Evolutionary conservation across 2,329 filamentous ascomycete genomes (phyloP).

Genomic region (Nemania serpens): DNA sequence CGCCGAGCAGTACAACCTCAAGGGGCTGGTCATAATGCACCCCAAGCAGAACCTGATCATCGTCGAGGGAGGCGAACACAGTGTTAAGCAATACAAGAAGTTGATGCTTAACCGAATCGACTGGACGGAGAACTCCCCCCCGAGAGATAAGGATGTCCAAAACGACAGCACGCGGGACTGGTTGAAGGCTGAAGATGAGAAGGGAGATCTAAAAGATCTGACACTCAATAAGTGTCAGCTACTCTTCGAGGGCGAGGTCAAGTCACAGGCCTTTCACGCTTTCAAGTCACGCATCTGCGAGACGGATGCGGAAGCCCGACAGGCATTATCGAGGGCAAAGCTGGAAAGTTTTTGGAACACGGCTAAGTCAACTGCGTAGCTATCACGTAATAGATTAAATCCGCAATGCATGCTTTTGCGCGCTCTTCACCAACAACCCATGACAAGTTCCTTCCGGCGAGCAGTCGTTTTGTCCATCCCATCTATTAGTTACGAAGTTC

Average conservation of each 20-base stretch:
- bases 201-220: slow-evolving; percentile 79
- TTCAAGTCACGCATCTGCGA: slow-evolving; percentile 93
- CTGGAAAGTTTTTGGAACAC: slow-evolving; percentile 96
- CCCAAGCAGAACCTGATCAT: slow-evolving; percentile 88
- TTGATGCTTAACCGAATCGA: slow-evolving; percentile 92
- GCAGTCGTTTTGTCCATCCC: neutral
- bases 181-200: slow-evolving; percentile 79
- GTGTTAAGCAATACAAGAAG: slow-evolving; percentile 84
- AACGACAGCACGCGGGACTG: slow-evolving; percentile 67
- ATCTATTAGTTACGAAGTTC: neutral
- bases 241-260: slow-evolving; percentile 90
- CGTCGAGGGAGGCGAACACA: slow-evolving; percentile 87
- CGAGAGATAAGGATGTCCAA: slow-evolving; percentile 64
- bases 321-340: slow-evolving; percentile 77
- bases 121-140: slow-evolving; percentile 87
- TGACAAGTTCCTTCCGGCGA: neutral
- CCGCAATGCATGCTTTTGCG: neutral
- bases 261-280: slow-evolving; percentile 78
- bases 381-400: slow-evolving; percentile 28
- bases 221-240: slow-evolving; percentile 80
- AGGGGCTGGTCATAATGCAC: slow-evolving; percentile 89
- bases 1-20: slow-evolving; percentile 84
- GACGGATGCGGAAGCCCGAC: slow-evolving; percentile 85
- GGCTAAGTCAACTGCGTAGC: slow-evolving; percentile 64
- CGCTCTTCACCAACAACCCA: neutral